phyloP scores from a whole-genome alignment of 2,329 filamentous ascomycete genomes.

The Phoma sp. region DNA sequence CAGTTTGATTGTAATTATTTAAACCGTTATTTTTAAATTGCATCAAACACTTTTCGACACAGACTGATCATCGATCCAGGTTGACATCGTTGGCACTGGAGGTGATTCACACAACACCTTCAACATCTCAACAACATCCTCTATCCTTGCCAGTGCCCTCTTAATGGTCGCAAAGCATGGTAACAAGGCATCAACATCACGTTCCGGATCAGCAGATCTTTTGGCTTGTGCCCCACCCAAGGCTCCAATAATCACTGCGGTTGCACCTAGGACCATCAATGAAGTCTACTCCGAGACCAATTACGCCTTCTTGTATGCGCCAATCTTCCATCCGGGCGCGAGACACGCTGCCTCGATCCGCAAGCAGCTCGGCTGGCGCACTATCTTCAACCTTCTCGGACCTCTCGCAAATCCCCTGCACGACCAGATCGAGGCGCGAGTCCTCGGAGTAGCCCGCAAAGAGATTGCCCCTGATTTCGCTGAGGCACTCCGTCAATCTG shows the following conservation, averaged over 20 bases:
- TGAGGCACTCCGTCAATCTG: constrained; percentile 78
- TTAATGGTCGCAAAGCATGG: constrained; percentile 93
- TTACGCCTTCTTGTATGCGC: constrained; percentile 95
- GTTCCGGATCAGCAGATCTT: constrained; percentile 93
- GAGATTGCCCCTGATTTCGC: constrained; percentile 90
- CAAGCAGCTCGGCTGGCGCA: constrained; percentile 88
- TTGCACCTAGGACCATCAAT: constrained; percentile 74
- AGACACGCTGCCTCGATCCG: constrained; percentile 85
- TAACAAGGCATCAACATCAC: constrained; percentile 93
- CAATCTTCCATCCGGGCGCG: constrained; percentile 96
- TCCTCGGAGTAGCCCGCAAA: constrained; percentile 90
- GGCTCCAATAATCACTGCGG: constrained; percentile 75
- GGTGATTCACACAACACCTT: constrained; percentile 97
- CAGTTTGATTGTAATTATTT: no score
- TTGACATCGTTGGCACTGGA: constrained; percentile 96
- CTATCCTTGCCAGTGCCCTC: constrained; percentile 86
- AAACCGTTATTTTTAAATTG: no score
- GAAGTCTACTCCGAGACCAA: constrained; percentile 80
- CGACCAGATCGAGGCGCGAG: constrained; percentile 77
- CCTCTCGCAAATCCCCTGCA: constrained; percentile 92
- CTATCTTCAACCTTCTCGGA: constrained; percentile 96
- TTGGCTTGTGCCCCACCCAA: constrained; percentile 76
- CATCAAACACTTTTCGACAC: not conserved
- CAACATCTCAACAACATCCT: constrained; percentile 96
- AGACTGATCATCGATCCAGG: constrained; percentile 51